Conservation (phyloP, 371 early-diverging fungal species). For the Choanephora cucurbitarum region DNA sequence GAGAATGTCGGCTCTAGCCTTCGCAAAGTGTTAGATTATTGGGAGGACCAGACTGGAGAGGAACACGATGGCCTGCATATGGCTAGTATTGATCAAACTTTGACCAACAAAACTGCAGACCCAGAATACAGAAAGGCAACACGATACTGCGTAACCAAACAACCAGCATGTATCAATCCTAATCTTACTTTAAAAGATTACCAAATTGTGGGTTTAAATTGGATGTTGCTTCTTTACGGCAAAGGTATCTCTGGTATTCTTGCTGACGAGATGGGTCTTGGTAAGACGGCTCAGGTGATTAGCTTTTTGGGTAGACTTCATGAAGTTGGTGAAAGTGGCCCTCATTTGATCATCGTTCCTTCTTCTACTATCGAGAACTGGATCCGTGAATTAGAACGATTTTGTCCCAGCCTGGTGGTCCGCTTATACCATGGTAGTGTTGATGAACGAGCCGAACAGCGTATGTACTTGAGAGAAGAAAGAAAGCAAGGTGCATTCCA, state of each 20-base stretch:
- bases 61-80: conserved; percentile 33
- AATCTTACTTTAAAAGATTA: conserved; percentile 80
- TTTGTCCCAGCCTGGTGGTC: conserved; percentile 71
- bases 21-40: conserved; percentile 48
- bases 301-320: conserved; percentile 74
- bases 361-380: conserved; percentile 90
- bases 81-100: conserved; percentile 21
- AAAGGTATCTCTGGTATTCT: conserved; percentile 84
- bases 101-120: conserved; percentile 10
- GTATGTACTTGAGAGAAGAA: conserved; percentile 46
- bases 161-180: conserved; percentile 59
- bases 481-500: conserved; percentile 33
- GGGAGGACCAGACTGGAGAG: conserved; percentile 46
- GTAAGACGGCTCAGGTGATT: conserved; percentile 98
- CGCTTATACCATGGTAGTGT: conserved; percentile 75
- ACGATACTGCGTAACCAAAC: conserved; percentile 48
- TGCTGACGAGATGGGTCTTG: conserved; percentile 97
- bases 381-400: conserved; percentile 82
- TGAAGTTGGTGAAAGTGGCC: conserved; percentile 62
- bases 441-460: conserved; percentile 62
- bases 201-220: conserved; percentile 93
- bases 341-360: conserved; percentile 87
- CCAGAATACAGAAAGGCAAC: conserved; percentile 36
- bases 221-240: conserved; percentile 85
- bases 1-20: conserved; percentile 59